Evolutionary conservation across 2,329 filamentous ascomycete species (phyloP).

Genomic region (Rutstroemia sp.): DNA sequence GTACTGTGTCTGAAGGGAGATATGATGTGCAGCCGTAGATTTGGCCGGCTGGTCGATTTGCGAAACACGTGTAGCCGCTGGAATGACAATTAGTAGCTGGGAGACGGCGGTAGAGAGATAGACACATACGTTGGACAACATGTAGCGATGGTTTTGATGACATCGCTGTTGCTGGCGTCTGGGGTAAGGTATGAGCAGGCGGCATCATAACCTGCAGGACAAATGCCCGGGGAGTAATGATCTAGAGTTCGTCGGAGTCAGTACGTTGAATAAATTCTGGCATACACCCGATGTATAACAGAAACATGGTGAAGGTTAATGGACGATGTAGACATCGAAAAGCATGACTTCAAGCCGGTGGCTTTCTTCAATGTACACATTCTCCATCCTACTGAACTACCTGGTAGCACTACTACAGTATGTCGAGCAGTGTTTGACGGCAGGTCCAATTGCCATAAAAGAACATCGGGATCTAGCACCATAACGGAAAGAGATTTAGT

Average conservation of each 20-base stretch:
- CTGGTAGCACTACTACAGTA: no score
- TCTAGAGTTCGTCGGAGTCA: not conserved
- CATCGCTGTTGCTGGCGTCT: not conserved
- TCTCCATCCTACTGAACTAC: no score
- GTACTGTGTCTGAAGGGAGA: not conserved
- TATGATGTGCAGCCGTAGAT: slow-evolving; percentile 4
- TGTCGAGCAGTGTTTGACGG: not conserved
- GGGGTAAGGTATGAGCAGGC: slow-evolving; percentile 1
- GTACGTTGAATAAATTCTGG: no score
- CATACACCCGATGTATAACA: not conserved
- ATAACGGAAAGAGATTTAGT: not conserved
- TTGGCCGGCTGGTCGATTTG: not conserved
- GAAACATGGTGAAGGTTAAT: not conserved
- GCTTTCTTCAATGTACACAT: no score
- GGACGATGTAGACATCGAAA: no score
- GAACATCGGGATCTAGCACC: no score
- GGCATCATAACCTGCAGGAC: not conserved
- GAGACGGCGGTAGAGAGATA: not conserved
- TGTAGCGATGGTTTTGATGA: not conserved
- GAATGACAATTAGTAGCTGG: not conserved
- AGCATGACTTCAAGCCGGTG: no score
- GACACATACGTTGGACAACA: slow-evolving; percentile 5
- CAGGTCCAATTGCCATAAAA: not conserved
- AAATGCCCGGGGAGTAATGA: slow-evolving; percentile 4
- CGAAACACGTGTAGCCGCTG: slow-evolving; percentile 3